Percentiles rank a stretch among this genome's conserved stretches.
Evolutionary conservation across 805 yeast species (phyloP).

Genomic region (Ogataea populi-albae): DNA sequence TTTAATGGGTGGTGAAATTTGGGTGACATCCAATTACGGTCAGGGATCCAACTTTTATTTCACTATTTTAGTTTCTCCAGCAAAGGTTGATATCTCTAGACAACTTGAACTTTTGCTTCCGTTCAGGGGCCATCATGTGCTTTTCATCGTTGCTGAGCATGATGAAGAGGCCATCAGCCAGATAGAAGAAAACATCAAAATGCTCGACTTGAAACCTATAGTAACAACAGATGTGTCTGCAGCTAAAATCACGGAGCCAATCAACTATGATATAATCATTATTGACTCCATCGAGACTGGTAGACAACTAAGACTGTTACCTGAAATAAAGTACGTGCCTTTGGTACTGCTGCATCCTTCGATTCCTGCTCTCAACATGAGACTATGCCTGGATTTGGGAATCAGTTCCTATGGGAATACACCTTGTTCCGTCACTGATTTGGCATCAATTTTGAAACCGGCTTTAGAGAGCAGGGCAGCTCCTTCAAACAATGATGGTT

Average conservation of each 20-base stretch:
- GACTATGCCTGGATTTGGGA: conserved; percentile 80
- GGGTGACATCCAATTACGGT: conserved; percentile 83
- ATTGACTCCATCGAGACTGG: conserved; percentile 80
- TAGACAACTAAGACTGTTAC: conserved; percentile 59
- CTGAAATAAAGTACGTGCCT: conserved; percentile 83
- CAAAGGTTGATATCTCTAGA: conserved; percentile 56
- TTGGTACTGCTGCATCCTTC: conserved; percentile 74
- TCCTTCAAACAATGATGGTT: conserved; percentile 76
- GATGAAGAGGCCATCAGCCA: conserved; percentile 46
- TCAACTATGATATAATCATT: conserved; percentile 74
- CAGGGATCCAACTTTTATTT: conserved; percentile 81
- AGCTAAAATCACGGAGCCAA: conserved; percentile 54
- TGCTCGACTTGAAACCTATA: conserved; percentile 61
- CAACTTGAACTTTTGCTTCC: conserved; percentile 70
- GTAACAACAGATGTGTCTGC: conserved; percentile 51
- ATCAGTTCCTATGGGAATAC: conserved; percentile 86
- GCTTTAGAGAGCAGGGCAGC: conserved; percentile 82
- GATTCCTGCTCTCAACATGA: conserved; percentile 73
- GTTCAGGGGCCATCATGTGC: conserved; percentile 64
- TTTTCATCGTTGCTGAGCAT: conserved; percentile 68
- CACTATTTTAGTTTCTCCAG: conserved; percentile 76
- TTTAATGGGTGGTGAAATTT: conserved; percentile 90
- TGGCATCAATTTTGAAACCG: conserved; percentile 80
- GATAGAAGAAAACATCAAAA: conserved; percentile 48
- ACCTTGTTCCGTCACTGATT: conserved; percentile 77